Conservation (phyloP, 345 rosid genomes). For the Passiflora organensis region DNA sequence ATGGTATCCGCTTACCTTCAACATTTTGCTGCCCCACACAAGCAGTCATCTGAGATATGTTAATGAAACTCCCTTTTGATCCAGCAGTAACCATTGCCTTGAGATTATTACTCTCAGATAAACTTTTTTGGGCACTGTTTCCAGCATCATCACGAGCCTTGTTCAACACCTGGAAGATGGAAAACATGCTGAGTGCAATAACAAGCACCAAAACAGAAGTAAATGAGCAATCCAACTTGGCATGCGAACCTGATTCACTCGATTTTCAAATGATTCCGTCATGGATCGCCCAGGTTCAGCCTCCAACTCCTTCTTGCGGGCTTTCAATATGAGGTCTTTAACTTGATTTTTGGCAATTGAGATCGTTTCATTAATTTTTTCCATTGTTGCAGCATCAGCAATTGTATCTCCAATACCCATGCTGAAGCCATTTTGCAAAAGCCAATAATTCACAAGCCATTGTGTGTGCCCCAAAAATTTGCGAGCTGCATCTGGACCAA, state of each 20-base stretch:
- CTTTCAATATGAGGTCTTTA: constrained; percentile 61
- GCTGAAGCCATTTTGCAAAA: constrained; percentile 87
- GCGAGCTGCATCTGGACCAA: constrained; percentile 99
- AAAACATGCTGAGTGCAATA: constrained; percentile 7
- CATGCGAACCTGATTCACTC: constrained; percentile 74
- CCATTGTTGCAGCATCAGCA: constrained; percentile 96
- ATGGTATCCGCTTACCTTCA: constrained; percentile 96
- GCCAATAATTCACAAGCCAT: constrained; percentile 99
- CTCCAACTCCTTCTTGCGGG: constrained; percentile 68
- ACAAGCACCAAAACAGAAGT: background rate
- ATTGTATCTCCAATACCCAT: constrained; percentile 98
- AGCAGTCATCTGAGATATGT: constrained; percentile 98
- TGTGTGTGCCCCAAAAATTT: constrained; percentile 98
- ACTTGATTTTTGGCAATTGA: constrained; percentile 75
- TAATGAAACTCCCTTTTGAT: constrained; percentile 97
- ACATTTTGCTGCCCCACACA: constrained; percentile 99
- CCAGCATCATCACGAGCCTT: constrained; percentile 99
- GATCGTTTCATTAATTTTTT: constrained; percentile 82
- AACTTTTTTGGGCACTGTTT: constrained; percentile 89
- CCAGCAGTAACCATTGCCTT: constrained; percentile 99
- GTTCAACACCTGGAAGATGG: constrained; percentile 59
- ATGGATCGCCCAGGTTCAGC: constrained; percentile 96
- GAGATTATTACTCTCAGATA: constrained; percentile 95
- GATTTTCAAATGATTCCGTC: constrained; percentile 96
- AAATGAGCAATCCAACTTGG: background rate